Evolutionary conservation across 1,284 basidiomycete genomes (phyloP), one percentile per base, ranked within the genome.

Genomic region (Thelephora terrestris): DNA sequence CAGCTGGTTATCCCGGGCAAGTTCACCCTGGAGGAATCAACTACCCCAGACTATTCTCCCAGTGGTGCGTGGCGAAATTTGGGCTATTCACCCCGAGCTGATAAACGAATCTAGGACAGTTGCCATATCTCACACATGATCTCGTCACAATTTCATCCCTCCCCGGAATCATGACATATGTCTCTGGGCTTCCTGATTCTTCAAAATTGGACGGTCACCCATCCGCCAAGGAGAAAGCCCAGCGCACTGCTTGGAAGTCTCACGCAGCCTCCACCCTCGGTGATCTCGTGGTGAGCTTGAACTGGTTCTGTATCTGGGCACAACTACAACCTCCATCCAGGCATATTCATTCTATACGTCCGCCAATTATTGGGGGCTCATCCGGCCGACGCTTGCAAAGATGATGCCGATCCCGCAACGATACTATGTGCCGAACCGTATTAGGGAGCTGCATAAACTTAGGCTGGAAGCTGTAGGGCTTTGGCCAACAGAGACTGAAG

Each of bases 21-120:
- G 53, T 89, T 83, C 62, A 62, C 63, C 16, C 63, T 89, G 27
- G 66, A 69, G 36, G 75, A 81, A 61, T 81, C 75, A 55, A 71
- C 73, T 14, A 78, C 85, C 59, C 79, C 84, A 6, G 84, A 87
- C 64, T 53, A 73, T n/a, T 86, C 85, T 50, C 83, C 85, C n/a
- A 79, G 71, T 57, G 86, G 86, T 82, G 62, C 63, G 77, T 71
- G 53, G 52, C 62, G 14, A 38, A 18, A 7, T 47, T 3, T 6
- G 12, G 9, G 29, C 29, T 32, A 12, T 32, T 9, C 29, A 10
- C 29, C 9, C 9, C 25, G 25, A 14, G 29, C 29, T 32, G 4
- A 32, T 10, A 14, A 10, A 24, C 39, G 24, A 46, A 24, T 49
- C 44, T 51, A 88, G 85, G 86, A 16, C 79, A 80, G 56, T 68